Evolutionary conservation across 2,329 filamentous ascomycete species (phyloP).

Genomic region (Ophiocordyceps camponoti-saundersi): DNA sequence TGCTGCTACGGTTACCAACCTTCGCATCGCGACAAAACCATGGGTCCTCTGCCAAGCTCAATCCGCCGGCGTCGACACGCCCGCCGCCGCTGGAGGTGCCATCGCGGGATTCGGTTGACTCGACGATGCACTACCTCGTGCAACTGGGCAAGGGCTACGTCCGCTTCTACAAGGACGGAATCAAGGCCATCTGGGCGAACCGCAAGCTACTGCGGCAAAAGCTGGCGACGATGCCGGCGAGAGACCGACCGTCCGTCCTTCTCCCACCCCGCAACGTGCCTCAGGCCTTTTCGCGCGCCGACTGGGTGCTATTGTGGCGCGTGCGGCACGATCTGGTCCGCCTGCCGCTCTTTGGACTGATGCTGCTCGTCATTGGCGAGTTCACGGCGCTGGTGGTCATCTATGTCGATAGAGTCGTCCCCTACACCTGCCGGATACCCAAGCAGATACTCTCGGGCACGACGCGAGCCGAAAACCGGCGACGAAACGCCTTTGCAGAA

Average conservation of each 20-base stretch:
- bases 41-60: conserved; percentile 24
- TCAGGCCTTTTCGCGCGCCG: conserved; percentile 35
- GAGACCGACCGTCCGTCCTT: conserved; percentile 30
- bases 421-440: conserved; percentile 70
- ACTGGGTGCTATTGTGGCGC: conserved; percentile 54
- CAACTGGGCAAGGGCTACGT: conserved; percentile 58
- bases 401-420: conserved; percentile 52
- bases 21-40: neutral
- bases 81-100: conserved; percentile 54
- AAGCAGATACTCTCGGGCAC: conserved; percentile 46
- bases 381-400: conserved; percentile 69
- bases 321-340: conserved; percentile 58
- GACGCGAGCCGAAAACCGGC: conserved; percentile 34
- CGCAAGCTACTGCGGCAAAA: conserved; percentile 30
- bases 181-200: conserved; percentile 60
- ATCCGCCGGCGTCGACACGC: conserved; percentile 57
- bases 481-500: conserved; percentile 29
- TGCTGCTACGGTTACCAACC: neutral
- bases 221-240: conserved; percentile 26
- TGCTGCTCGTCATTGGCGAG: conserved; percentile 69
- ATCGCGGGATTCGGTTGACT: conserved; percentile 21
- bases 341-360: conserved; percentile 58
- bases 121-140: conserved; percentile 30
- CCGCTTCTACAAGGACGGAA: conserved; percentile 73
- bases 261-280: conserved; percentile 16